A percentile compares a stretch with the other conserved stretches of the same genome.
Conservation (phyloP, 257 asterid species). For the Anisodus acutangulus region DNA sequence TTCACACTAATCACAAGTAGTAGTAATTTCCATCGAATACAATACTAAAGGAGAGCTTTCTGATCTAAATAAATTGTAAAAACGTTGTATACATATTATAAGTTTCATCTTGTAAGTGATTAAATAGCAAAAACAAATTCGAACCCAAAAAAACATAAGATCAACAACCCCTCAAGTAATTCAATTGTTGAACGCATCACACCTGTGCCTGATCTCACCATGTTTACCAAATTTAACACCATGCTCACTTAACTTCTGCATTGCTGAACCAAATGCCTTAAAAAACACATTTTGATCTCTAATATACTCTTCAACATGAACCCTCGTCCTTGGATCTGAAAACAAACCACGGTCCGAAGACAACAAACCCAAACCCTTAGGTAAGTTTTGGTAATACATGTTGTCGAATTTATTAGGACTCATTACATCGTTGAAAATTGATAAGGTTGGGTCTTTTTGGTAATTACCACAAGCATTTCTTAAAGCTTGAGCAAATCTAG, state of each 20-base stretch:
- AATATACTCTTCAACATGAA: slow-evolving; percentile 58
- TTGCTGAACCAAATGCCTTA: slow-evolving; percentile 73
- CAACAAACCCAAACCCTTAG: slow-evolving; percentile 71
- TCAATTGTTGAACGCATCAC: slow-evolving; percentile 77
- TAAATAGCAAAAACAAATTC: not conserved
- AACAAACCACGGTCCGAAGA: slow-evolving; percentile 66
- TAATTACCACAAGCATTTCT: slow-evolving; percentile 66
- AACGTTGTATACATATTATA: slow-evolving; percentile 33
- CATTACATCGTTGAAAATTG: slow-evolving; percentile 79
- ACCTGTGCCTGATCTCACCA: slow-evolving; percentile 94
- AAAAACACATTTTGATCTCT: slow-evolving; percentile 64
- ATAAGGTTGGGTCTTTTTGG: slow-evolving; percentile 63
- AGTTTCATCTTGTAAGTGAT: not conserved
- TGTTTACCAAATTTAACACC: slow-evolving; percentile 64
- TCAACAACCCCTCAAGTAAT: not conserved
- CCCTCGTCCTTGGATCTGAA: slow-evolving; percentile 62
- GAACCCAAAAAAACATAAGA: slow-evolving; percentile 7
- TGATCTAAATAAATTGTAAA: slow-evolving; percentile 15
- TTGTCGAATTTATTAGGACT: slow-evolving; percentile 81
- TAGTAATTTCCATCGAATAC: not conserved
- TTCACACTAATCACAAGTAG: not conserved
- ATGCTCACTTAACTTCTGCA: slow-evolving; percentile 74
- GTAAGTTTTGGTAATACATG: slow-evolving; percentile 62
- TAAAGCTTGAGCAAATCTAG: slow-evolving; percentile 64
- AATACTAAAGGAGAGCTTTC: not conserved